Evolutionary conservation across 2,329 filamentous ascomycete species (phyloP), one percentile per base, ranked within the genome.

Genomic region (Colletotrichum truncatum): DNA sequence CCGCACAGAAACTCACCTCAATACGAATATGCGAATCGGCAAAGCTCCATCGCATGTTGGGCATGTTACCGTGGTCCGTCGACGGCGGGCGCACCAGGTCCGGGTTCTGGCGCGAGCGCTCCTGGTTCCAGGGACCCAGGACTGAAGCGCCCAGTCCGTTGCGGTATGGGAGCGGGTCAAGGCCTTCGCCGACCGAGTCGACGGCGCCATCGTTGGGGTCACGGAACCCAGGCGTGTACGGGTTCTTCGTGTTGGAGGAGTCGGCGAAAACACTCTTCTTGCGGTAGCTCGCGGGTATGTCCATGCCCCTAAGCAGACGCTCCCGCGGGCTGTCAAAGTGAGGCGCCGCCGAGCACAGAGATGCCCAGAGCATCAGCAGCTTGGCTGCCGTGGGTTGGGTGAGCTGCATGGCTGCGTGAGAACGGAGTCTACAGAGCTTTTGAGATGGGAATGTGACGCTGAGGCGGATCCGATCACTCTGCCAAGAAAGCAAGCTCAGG

Each of bases 21-120:
- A 90, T 90, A 34, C 87, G 80, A 11, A 87, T 82, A 71, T 90
- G 87, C 3, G 87, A 89, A 70, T 90, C 87, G 2, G 85, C 85
- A 71, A 90, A 90, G 66, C 87, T 89, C 91, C 91, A 93, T 65
- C 89, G 84, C 86, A 93, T 88, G 76, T 93, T 93, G 53, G 85
- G 78, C 73, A 93, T 81, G 69, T 85, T 87, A 34, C 91, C 91
- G 75, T 89, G 87, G 72, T 94, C 91, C 6, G 91, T 93, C 73
- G 86, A 89, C 0, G 91, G 91, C 16, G 91, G 91, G 18, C 91
- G 86, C 39, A 93, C 82, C 43, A 92, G 79, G 75, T 93, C 91
- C 0, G 91, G 91, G 73, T 87, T 91, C 78, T 93, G 88, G 46
- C 87, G 83, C 56, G 91, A 87, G 21, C 91, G 87, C 53, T 86